Evolutionary conservation across 2,329 filamentous ascomycete species (phyloP).

Genomic region (Aspergillus fijiensis): DNA sequence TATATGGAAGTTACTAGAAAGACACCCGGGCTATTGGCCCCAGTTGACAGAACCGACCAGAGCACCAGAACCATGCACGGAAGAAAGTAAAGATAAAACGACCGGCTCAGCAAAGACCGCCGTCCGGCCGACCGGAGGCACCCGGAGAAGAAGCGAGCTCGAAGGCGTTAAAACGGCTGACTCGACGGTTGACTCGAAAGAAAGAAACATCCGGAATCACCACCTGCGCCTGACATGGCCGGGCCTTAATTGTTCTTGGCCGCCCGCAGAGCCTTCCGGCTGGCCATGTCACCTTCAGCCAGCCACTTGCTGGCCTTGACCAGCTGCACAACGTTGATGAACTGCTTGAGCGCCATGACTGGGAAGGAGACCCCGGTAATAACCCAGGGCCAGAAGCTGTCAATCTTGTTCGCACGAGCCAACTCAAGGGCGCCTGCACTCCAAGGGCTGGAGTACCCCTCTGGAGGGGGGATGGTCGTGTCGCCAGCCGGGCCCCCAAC

Average conservation of each 20-base stretch:
- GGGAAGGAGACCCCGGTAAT: slow-evolving; percentile 77
- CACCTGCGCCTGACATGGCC: neutral
- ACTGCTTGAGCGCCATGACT: slow-evolving; percentile 87
- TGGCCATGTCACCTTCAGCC: slow-evolving; percentile 80
- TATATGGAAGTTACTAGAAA: slow-evolving; percentile 14
- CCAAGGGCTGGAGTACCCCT: slow-evolving; percentile 82
- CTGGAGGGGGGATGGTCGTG: slow-evolving; percentile 67
- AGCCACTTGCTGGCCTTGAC: slow-evolving; percentile 90
- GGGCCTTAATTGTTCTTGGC: slow-evolving; percentile 26
- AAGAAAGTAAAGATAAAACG: slow-evolving; percentile 5
- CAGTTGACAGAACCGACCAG: slow-evolving; percentile 24
- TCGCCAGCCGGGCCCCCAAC: slow-evolving; percentile 54
- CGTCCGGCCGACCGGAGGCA: neutral
- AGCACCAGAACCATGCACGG: slow-evolving; percentile 36
- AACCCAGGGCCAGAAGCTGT: slow-evolving; percentile 73
- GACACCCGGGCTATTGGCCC: slow-evolving; percentile 12
- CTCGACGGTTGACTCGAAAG: slow-evolving; percentile 3
- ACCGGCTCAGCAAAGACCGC: neutral
- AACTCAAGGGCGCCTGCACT: slow-evolving; percentile 90
- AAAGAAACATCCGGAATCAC: slow-evolving; percentile 6
- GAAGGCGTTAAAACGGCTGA: neutral
- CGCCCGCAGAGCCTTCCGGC: slow-evolving; percentile 54
- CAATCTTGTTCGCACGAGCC: slow-evolving; percentile 91
- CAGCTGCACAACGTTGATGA: slow-evolving; percentile 91
- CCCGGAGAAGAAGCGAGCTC: neutral